A percentile compares a stretch with the other conserved stretches of the same genome.
phyloP scores from a whole-genome alignment of 345 rosid species.

The Rhizophora apiculata region DNA sequence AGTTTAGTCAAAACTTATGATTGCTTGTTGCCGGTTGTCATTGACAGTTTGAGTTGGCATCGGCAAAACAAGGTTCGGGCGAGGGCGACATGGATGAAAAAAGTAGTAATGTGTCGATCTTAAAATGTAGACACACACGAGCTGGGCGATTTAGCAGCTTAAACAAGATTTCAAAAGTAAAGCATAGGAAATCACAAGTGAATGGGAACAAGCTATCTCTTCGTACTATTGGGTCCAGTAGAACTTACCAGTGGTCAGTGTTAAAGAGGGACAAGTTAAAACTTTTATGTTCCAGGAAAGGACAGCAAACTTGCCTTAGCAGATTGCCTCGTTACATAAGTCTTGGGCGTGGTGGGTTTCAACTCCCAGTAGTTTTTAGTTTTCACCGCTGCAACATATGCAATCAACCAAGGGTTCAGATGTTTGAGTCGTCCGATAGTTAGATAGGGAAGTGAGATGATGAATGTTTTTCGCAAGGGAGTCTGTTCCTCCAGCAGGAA shows the following conservation, averaged over 20 bases:
- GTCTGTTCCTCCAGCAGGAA: slow-evolving; percentile 41
- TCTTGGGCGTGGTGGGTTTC: no score
- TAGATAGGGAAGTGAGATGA: slow-evolving; percentile 4
- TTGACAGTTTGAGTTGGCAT: slow-evolving; percentile 34
- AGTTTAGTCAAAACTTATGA: slow-evolving; percentile 50
- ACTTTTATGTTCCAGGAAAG: slow-evolving; percentile 25
- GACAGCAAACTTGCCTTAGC: no score
- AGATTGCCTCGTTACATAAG: no score
- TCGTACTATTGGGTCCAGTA: no score
- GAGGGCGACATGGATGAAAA: slow-evolving; percentile 9
- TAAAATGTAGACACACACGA: slow-evolving; percentile 12
- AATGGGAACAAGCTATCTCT: neutral
- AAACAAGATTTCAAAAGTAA: neutral
- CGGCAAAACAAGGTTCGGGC: slow-evolving; percentile 13
- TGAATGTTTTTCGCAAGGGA: slow-evolving; percentile 22
- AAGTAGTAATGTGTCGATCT: slow-evolving; percentile 1
- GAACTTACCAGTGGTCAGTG: slow-evolving; percentile 9
- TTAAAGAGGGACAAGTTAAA: slow-evolving; percentile 44
- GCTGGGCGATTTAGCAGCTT: slow-evolving; percentile 16
- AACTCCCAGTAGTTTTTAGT: no score
- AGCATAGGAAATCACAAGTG: neutral
- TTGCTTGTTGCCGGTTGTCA: slow-evolving; percentile 33
- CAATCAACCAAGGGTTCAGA: neutral
- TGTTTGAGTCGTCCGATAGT: neutral
- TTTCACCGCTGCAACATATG: neutral